Evolutionary conservation across 2,329 filamentous ascomycete species (phyloP).

Genomic region (Talaromyces rugulosus): DNA sequence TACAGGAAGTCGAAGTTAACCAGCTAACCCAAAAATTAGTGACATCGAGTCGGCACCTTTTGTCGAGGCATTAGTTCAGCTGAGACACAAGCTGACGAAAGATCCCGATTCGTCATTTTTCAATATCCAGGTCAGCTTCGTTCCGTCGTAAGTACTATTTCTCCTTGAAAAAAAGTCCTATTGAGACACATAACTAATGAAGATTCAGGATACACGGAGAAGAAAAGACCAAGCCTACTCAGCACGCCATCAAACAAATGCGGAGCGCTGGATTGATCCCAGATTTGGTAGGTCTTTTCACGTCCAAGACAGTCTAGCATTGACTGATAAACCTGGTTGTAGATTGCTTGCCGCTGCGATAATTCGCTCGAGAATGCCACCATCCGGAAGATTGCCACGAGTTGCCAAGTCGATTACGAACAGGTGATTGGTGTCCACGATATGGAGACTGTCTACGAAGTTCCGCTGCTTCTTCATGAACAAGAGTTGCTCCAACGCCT

Average conservation of each 20-base stretch:
- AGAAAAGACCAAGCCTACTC: conserved; percentile 96
- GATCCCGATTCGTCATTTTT: conserved; percentile 2
- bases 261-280: conserved; percentile 39
- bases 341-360: conserved; percentile 93
- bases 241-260: conserved; percentile 79
- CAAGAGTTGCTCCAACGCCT: conserved; percentile 72
- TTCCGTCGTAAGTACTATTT: conserved; percentile 58
- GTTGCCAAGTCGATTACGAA: conserved; percentile 79
- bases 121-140: conserved; percentile 75
- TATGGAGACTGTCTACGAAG: conserved; percentile 87
- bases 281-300: conserved; percentile 8
- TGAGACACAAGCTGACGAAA: conserved; percentile 61
- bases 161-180: neutral
- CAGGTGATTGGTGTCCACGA: conserved; percentile 86
- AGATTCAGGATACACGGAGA: conserved; percentile 47
- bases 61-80: conserved; percentile 75
- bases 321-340: conserved; percentile 39
- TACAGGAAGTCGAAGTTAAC: neutral
- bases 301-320: neutral
- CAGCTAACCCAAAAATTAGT: conserved; percentile 37
- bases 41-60: conserved; percentile 85
- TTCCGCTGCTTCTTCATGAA: conserved; percentile 83
- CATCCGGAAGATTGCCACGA: conserved; percentile 81
- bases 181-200: neutral
- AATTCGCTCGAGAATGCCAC: conserved; percentile 67